Evolutionary conservation across 2,329 filamentous ascomycete species (phyloP), one percentile per base, ranked within the genome.

Genomic region (Myotisia sp.): DNA sequence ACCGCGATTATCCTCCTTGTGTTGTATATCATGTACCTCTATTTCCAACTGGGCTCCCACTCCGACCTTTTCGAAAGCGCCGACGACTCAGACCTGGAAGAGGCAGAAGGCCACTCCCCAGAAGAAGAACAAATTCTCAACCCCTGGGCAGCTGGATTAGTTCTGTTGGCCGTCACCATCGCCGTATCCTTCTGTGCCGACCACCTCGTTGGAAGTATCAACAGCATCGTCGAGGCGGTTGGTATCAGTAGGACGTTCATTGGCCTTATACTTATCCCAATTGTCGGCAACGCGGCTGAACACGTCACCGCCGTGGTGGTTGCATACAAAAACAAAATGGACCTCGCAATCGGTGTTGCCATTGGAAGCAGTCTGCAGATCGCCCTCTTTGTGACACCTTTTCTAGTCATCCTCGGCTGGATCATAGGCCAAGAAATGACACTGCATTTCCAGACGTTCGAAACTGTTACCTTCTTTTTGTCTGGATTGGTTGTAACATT

Each of bases 311-410:
- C 81, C 12, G 76, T 84, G 12, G 76, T 85, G 19, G 80, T 86
- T 17, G 79, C 81, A 0, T 65, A 76, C 42, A 79, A 82, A 55
- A 71, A 86, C 59, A 86, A 68, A 52, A 69, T 69, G 65, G 65
- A 69, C 42, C 53, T 64, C 24, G 75, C 81, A 19, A 81, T 87
- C 63, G 78, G 79, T 26, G 80, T 87, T 33, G 81, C 81, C 18
- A 80, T 87, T 48, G 81, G 81, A 29, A 83, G 77, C 39, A 82
- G 77, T 54, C 76, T 87, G 52, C 81, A 87, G 57, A 87, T 87
- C 47, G 80, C 81, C 14, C 65, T 87, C 29, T 74, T 85, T 28
- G 80, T 87, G 30, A 86, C 81, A 1, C 81, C 81, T 0, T 78
- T 80, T 58, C 64, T 87, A 34, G 81, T 87, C 35, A 74, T 87